Percentiles rank a stretch among this genome's conserved stretches.
Conservation (phyloP, 192 early-diverging fungal genomes). For the Chytriomyces sp. region DNA sequence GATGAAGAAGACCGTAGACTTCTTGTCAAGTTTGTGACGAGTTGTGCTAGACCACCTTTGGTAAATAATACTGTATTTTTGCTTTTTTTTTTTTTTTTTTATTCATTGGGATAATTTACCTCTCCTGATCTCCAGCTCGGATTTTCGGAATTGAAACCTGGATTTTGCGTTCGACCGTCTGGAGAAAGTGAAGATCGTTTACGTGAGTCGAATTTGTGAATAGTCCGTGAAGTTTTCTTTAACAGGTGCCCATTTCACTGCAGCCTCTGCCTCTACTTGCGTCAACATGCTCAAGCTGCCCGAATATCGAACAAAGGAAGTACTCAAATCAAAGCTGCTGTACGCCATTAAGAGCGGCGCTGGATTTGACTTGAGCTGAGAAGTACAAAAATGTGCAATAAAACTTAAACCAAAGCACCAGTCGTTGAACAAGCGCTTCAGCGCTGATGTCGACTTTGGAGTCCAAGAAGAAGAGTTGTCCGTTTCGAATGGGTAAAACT, state of each 20-base stretch:
- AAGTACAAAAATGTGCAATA: not conserved
- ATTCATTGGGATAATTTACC: not conserved
- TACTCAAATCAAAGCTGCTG: slow-evolving; percentile 76
- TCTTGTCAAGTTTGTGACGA: slow-evolving; percentile 90
- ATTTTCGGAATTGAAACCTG: slow-evolving; percentile 75
- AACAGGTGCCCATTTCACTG: slow-evolving; percentile 50
- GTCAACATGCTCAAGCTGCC: slow-evolving; percentile 95
- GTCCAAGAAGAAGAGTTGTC: too few relatives aligned
- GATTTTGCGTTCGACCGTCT: slow-evolving; percentile 72
- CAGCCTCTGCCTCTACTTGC: slow-evolving; percentile 62
- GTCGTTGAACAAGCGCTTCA: too few relatives aligned
- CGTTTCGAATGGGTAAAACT: too few relatives aligned
- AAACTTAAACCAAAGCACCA: too few relatives aligned
- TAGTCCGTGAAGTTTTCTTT: slow-evolving; percentile 37
- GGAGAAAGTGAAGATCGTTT: slow-evolving; percentile 73
- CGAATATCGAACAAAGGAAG: slow-evolving; percentile 62
- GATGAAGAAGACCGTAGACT: slow-evolving; percentile 62
- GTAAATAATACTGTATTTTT: not conserved
- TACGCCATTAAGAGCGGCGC: slow-evolving; percentile 86
- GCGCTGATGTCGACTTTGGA: too few relatives aligned
- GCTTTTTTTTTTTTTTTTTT: not conserved
- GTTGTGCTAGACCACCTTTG: slow-evolving; percentile 87
- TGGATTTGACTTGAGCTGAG: slow-evolving; percentile 79
- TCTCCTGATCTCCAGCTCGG: slow-evolving; percentile 58
- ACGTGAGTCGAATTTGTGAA: slow-evolving; percentile 50